Percentiles rank a stretch among this genome's conserved stretches.
Conservation (phyloP, 129 eudicot species). For the Artemisia annua region DNA sequence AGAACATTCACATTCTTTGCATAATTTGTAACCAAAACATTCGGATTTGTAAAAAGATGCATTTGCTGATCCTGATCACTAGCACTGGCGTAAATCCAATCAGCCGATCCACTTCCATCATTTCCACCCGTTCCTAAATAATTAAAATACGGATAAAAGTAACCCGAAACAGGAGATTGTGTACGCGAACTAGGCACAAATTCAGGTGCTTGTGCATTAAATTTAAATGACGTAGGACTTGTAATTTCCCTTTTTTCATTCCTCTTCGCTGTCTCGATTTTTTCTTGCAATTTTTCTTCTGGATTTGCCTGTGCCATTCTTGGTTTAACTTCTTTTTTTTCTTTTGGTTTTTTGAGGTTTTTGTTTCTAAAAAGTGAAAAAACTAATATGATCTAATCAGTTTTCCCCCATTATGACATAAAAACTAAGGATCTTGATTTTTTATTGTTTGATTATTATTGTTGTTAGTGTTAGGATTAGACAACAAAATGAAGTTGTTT, state of each 20-base stretch:
- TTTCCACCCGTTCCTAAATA: constrained; percentile 43
- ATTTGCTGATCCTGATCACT: constrained; percentile 45
- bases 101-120: constrained; percentile 38
- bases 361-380: constrained; percentile 2
- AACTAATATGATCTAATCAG: constrained; percentile 22
- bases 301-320: constrained; percentile 61
- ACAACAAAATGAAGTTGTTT: background rate
- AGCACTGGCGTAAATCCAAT: constrained; percentile 56
- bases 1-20: constrained; percentile 55
- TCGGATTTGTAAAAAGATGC: constrained; percentile 36
- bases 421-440: background rate
- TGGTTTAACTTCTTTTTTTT: background rate
- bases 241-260: constrained; percentile 31
- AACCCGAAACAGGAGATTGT: constrained; percentile 59
- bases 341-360: background rate
- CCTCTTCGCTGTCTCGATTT: constrained; percentile 18
- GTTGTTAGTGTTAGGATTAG: constrained; percentile 1
- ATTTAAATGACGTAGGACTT: constrained; percentile 42
- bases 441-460: constrained; percentile 8
- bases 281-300: constrained; percentile 35
- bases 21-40: constrained; percentile 29
- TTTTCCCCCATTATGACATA: constrained; percentile 9
- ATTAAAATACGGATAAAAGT: constrained; percentile 60
- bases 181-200: constrained; percentile 71
- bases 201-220: constrained; percentile 86